Percentiles rank a stretch among this genome's conserved stretches.
Evolutionary conservation across 129 eudicot genomes (phyloP).

Genomic region (Deinandra increscens): DNA sequence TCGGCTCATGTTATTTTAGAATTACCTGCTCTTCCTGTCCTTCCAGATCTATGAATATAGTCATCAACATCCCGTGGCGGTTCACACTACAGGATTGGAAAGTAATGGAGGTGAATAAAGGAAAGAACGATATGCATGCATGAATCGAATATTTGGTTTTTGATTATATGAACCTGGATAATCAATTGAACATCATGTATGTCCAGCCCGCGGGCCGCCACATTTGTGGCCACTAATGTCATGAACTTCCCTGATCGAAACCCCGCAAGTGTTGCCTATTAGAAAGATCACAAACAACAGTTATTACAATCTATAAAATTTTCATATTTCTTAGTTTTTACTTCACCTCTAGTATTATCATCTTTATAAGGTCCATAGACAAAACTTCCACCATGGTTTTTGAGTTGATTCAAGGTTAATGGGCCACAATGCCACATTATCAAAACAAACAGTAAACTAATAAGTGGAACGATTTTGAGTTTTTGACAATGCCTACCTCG

Average conservation of each 20-base stretch:
- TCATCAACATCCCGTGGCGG: constrained; percentile 97
- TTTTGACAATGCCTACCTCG: constrained; percentile 44
- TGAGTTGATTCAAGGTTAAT: neutral
- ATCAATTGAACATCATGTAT: constrained; percentile 83
- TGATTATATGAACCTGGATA: constrained; percentile 50
- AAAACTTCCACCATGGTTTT: neutral
- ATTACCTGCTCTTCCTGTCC: constrained; percentile 87
- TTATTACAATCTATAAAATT: neutral
- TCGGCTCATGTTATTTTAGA: neutral
- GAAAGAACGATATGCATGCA: neutral
- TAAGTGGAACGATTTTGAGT: neutral
- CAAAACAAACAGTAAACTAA: neutral
- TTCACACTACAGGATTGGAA: constrained; percentile 56
- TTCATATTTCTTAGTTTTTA: neutral
- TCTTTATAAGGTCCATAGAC: neutral
- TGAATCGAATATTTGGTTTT: neutral
- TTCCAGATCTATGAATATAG: constrained; percentile 87
- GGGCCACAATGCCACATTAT: neutral
- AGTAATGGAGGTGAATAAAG: neutral
- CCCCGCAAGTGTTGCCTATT: constrained; percentile 70
- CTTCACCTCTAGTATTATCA: neutral
- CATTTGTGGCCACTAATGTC: constrained; percentile 87
- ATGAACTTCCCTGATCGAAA: constrained; percentile 79
- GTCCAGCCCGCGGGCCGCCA: constrained; percentile 87
- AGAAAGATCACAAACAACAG: neutral